Percentiles rank a stretch among this genome's conserved stretches.
These are phyloP conservation scores for Aspergillus phoenicis DNA, from an alignment of 2,329 filamentous ascomycete genomes.

Conservation along the genomic window DNA sequence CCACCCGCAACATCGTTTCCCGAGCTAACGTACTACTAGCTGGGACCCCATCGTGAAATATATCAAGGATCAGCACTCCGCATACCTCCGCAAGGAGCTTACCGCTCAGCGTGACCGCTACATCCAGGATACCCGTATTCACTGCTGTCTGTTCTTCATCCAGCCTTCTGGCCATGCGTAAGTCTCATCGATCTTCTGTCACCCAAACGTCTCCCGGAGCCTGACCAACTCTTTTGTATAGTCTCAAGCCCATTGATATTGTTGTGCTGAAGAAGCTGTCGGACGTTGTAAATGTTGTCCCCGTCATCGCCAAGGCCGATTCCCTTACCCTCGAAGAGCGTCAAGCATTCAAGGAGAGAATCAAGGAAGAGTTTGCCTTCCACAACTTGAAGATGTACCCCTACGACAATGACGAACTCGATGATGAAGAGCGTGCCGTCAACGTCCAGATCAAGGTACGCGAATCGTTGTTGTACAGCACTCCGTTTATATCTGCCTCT, in stretches of 20 bases:
- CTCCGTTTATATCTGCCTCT: conserved; percentile 39
- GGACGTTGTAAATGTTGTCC: conserved; percentile 98
- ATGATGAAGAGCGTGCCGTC: conserved; percentile 90
- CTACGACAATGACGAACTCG: conserved; percentile 98
- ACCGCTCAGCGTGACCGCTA: conserved; percentile 98
- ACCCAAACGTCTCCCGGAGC: neutral
- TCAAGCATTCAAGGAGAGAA: conserved; percentile 94
- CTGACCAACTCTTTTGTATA: conserved; percentile 27
- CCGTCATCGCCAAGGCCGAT: conserved; percentile 98
- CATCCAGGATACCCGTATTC: conserved; percentile 98
- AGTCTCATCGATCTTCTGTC: conserved; percentile 22
- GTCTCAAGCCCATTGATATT: conserved; percentile 97
- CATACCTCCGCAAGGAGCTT: conserved; percentile 98
- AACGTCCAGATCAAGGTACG: conserved; percentile 94
- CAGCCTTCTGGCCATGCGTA: conserved; percentile 92
- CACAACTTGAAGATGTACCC: conserved; percentile 99
- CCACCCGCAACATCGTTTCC: conserved; percentile 1
- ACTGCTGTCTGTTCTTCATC: conserved; percentile 99
- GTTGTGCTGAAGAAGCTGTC: conserved; percentile 99
- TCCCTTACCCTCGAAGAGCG: conserved; percentile 95
- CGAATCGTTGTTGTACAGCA: neutral
- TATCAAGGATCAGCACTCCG: conserved; percentile 99
- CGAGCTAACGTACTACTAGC: conserved; percentile 44
- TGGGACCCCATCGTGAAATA: conserved; percentile 99
- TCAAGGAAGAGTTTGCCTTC: conserved; percentile 99